Base-by-base conservation (phyloP, 1,284 basidiomycete species). In the Cerrena zonata region DNA sequence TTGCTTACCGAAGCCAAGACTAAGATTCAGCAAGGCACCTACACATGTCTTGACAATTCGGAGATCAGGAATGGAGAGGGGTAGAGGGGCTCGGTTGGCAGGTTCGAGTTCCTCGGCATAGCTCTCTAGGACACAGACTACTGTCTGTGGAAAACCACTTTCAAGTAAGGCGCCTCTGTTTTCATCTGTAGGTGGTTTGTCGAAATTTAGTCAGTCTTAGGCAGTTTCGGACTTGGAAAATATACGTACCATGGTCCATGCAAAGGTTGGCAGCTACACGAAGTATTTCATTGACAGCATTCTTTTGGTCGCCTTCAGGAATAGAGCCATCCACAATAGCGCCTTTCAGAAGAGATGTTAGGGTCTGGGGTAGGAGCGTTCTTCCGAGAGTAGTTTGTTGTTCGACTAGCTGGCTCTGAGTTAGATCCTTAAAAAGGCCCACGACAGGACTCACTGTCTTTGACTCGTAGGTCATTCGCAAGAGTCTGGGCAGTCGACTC, bases 11-110 rank as follows among this genome's bases (percentile, higher is more conserved):
- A 84, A 91, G 48, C 82, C 83, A 49, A 93, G 74, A 56, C 85
- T 84, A 19, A 84, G 79, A 61, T 94, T 94, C 45, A 94, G 67
- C 24, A 94, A 72, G 5, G 87, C 84, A 2, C 91, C 91, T 50
- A 91, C 78, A 3, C 86, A 78, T 3, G 88, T 91, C 60, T 84
- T 82, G 47, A 91, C 73, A 51, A 92, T 72, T 61, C 79, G 85
- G 37, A 92, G 75, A 60, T 90, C 82, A 7, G 75, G 64, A 47
- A 78, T 70, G 41, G 79, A 72, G 22, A 87, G 66, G 19, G 77
- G 68, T 15, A 80, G 63, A 15, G 80, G 79, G 41, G 66, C 65
- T 24, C 59, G 45, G 40, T 67, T 65, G 0, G 71, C 69, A 22
- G 73, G 58, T 11, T 76, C 72, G 21, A 84, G 65, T 13, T 67